Base-by-base conservation (phyloP, 2,329 filamentous ascomycete species). In the Trichoderma polysporum region DNA sequence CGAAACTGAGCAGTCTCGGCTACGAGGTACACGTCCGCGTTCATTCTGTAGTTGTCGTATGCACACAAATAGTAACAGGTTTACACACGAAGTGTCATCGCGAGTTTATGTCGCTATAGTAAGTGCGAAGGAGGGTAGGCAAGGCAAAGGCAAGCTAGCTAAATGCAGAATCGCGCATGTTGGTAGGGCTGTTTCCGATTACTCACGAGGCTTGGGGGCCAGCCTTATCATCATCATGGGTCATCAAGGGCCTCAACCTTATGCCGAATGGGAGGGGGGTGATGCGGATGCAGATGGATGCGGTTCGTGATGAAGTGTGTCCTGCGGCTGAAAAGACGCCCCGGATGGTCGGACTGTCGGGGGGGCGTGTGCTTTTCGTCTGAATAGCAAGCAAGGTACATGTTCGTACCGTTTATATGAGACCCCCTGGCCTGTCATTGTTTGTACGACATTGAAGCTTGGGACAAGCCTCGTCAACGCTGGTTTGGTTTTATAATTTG, bases 301-400 rank as follows among this genome's bases (percentile, higher is more conserved):
- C 7, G 10, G 8, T 39, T 29, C 13, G 19, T 13, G 39, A 27
- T 58, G 37, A 45, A 15, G 35, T 33, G 56, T 63, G 45, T 22
- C 47, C 49, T 63, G 60, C 35, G 60, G 60, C 60, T 63, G 60
- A 50, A 50, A 27, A 17, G 22, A 29, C 22, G 49, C 37, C n/a
- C 57, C 57, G 41, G 57, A 60, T 60, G 45, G 37, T 53, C 60
- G 60, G 60, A n/a, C 49, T 39, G 60, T 63, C 60, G 59, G 35
- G 59, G 33, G 33, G 49, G 49, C n/a, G 47, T 54, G 19, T 15
- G 27, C n/a, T 50, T 27, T 25, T 19, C 7, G 17, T 8, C 17
- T 19, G 39, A n/a, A 9, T 41, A 39, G 17, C 19, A 41, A 9
- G 1, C 41, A n/a, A 52, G 49, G 49, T 52, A 52, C 49, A 17